phyloP scores from a whole-genome alignment of 257 asterid genomes.

The Fraxinus anomala region DNA sequence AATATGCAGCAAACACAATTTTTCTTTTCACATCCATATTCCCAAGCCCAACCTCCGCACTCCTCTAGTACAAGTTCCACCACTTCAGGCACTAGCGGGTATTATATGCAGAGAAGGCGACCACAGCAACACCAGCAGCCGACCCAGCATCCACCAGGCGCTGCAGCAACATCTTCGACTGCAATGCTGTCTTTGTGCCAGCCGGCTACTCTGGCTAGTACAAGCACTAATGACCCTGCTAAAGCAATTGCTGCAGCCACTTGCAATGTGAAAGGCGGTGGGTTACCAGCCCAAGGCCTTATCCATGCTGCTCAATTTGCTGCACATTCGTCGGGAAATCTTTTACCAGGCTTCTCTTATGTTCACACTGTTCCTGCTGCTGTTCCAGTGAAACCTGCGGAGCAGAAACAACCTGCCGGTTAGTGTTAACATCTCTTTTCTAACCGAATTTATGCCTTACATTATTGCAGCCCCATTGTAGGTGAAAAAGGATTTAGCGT shows the following conservation, averaged over 20 bases:
- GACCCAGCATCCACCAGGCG: slow-evolving; percentile 49
- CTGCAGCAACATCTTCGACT: slow-evolving; percentile 39
- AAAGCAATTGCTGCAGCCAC: slow-evolving; percentile 88
- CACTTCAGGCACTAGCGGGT: slow-evolving; percentile 48
- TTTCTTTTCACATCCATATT: slow-evolving; percentile 60
- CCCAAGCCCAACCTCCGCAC: slow-evolving; percentile 60
- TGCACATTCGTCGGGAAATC: slow-evolving; percentile 51
- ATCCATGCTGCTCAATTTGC: slow-evolving; percentile 62
- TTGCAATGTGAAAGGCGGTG: slow-evolving; percentile 62
- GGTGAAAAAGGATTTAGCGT: not conserved
- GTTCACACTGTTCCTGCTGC: slow-evolving; percentile 69
- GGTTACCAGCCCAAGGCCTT: slow-evolving; percentile 51
- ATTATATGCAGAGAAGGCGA: slow-evolving; percentile 60
- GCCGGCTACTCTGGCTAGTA: slow-evolving; percentile 43
- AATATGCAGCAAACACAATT: slow-evolving; percentile 63
- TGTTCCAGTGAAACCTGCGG: slow-evolving; percentile 72
- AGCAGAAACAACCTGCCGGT: slow-evolving; percentile 91
- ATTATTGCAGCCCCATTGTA: slow-evolving; percentile 18
- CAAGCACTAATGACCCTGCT: slow-evolving; percentile 77
- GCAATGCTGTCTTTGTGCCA: slow-evolving; percentile 55
- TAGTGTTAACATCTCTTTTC: slow-evolving; percentile 28
- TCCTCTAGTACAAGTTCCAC: slow-evolving; percentile 41
- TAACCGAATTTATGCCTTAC: not conserved
- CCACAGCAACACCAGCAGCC: slow-evolving; percentile 56
- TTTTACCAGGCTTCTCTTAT: slow-evolving; percentile 66